A percentile compares a stretch with the other conserved stretches of the same genome.
Evolutionary conservation across 805 yeast species (phyloP).

Genomic region (Ogataea naganishii): DNA sequence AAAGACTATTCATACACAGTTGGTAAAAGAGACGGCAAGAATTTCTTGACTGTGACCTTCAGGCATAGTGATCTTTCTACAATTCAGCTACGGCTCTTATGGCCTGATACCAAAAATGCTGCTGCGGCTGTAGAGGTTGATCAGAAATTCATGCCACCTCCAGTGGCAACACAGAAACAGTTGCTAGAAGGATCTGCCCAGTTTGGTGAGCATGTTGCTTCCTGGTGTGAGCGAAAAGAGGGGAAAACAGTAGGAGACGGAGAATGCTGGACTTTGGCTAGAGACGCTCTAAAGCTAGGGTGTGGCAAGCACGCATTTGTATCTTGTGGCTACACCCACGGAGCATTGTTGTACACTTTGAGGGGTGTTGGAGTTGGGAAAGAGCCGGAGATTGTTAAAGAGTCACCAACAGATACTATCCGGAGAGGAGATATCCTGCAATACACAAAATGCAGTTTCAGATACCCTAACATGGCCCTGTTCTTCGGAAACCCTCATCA

Average conservation of each 20-base stretch:
- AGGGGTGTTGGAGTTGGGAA: constrained; percentile 8
- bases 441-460: constrained; percentile 32
- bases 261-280: constrained; percentile 56
- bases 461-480: constrained; percentile 24
- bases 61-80: constrained; percentile 36
- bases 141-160: constrained; percentile 33
- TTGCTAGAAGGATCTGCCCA: constrained; percentile 25
- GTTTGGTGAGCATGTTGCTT: constrained; percentile 45
- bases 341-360: constrained; percentile 22
- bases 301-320: constrained; percentile 54
- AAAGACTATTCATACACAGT: constrained; percentile 24
- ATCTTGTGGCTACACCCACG: constrained; percentile 38
- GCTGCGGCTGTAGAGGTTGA: constrained; percentile 19
- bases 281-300: constrained; percentile 41
- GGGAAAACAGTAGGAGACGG: constrained; percentile 46
- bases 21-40: constrained; percentile 19
- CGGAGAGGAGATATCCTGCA: constrained; percentile 51
- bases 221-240: constrained; percentile 41
- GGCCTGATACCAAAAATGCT: constrained; percentile 26
- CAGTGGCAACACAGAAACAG: constrained; percentile 25
- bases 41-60: constrained; percentile 25
- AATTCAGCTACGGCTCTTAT: constrained; percentile 24
- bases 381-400: constrained; percentile 11
- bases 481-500: constrained; percentile 47
- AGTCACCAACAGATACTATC: constrained; percentile 29